These are phyloP conservation scores for Trichophyton rubrum DNA, from an alignment of 2,329 filamentous ascomycete genomes.

Conservation along the genomic window DNA sequence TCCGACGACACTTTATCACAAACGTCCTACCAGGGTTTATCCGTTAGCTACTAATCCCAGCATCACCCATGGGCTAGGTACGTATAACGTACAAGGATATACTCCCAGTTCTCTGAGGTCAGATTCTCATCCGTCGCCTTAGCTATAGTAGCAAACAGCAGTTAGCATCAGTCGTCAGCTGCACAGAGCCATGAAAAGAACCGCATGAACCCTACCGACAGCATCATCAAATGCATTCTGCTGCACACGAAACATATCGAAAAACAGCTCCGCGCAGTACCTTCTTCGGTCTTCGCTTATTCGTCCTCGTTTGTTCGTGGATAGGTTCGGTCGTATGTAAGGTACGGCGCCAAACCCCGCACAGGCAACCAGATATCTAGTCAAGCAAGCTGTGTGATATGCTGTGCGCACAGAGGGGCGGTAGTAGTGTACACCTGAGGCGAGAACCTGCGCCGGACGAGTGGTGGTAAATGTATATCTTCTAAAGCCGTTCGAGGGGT, in stretches of 20 bases:
- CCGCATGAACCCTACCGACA: constrained; percentile 41
- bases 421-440: too few relatives aligned
- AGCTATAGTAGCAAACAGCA: constrained; percentile 34
- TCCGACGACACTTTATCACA: constrained; percentile 46
- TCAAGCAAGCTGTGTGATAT: too few relatives aligned
- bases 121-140: constrained; percentile 96
- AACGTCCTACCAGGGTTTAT: constrained; percentile 37
- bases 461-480: neutral
- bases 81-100: constrained; percentile 42
- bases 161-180: constrained; percentile 16
- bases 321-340: too few relatives aligned
- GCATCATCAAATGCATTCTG: constrained; percentile 59
- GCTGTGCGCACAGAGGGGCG: too few relatives aligned
- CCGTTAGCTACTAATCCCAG: neutral
- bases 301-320: neutral
- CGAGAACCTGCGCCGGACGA: neutral
- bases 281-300: neutral
- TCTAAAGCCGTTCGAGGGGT: too few relatives aligned
- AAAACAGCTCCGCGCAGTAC: neutral
- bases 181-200: neutral
- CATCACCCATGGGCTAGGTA: too few relatives aligned
- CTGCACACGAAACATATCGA: constrained; percentile 46
- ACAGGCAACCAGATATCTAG: neutral
- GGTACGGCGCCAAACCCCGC: neutral
- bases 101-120: constrained; percentile 71